Evolutionary conservation across 1,139 yeast species (phyloP).

Genomic region (Tardiomyces depauwii): DNA sequence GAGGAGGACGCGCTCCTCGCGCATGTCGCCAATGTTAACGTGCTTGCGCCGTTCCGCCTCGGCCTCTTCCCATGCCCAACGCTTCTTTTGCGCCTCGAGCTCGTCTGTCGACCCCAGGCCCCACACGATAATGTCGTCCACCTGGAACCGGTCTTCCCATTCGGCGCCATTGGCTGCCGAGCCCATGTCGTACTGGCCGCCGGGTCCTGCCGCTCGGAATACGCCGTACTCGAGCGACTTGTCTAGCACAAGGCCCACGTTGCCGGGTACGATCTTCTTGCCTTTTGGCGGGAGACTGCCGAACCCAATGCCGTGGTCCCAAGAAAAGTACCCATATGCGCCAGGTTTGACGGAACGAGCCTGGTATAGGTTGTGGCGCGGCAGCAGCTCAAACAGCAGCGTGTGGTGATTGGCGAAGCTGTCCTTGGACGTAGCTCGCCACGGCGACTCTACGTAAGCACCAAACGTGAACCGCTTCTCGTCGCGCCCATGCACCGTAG

Average conservation of each 20-base stretch:
- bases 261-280: constrained; percentile 33
- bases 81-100: constrained; percentile 59
- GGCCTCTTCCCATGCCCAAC: constrained; percentile 87
- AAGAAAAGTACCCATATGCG: constrained; percentile 23
- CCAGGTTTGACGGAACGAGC: constrained; percentile 20
- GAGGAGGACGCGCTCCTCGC: constrained; percentile 75
- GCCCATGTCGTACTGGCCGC: constrained; percentile 36
- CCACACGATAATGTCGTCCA: constrained; percentile 80
- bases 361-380: constrained; percentile 47
- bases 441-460: constrained; percentile 53
- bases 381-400: constrained; percentile 51
- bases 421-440: constrained; percentile 64
- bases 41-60: constrained; percentile 72
- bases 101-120: constrained; percentile 78
- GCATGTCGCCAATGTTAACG: constrained; percentile 51
- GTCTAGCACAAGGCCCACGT: constrained; percentile 70
- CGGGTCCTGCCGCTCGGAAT: constrained; percentile 55
- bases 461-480: constrained; percentile 25
- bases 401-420: constrained; percentile 56
- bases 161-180: constrained; percentile 22
- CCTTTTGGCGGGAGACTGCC: constrained; percentile 31
- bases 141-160: constrained; percentile 60
- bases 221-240: constrained; percentile 69
- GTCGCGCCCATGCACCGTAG: constrained; percentile 4
- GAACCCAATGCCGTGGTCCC: constrained; percentile 50